phyloP scores from a whole-genome alignment of 2,329 filamentous ascomycete species.

The Fusarium siculi region DNA sequence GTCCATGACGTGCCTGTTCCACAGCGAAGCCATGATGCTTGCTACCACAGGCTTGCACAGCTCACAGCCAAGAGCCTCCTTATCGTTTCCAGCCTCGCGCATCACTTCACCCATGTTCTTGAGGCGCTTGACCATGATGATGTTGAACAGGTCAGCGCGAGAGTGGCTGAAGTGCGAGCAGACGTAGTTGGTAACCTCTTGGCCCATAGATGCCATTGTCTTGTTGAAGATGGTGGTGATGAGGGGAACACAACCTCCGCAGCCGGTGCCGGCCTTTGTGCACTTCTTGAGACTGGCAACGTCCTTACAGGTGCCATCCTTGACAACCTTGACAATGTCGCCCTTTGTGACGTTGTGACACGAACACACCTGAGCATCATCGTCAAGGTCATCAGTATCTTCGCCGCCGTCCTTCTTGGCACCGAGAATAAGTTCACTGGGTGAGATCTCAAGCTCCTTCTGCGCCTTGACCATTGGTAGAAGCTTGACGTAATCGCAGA shows the following conservation, averaged over 20 bases:
- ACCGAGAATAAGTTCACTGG: conserved; percentile 85
- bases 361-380: conserved; percentile 90
- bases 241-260: conserved; percentile 89
- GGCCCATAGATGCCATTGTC: conserved; percentile 84
- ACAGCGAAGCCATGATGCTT: conserved; percentile 83
- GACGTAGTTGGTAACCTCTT: conserved; percentile 87
- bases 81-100: conserved; percentile 78
- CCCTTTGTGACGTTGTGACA: conserved; percentile 94
- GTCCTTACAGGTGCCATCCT: conserved; percentile 82
- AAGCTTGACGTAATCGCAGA: conserved; percentile 88
- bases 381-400: conserved; percentile 80
- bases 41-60: conserved; percentile 85
- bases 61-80: conserved; percentile 82
- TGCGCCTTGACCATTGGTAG: conserved; percentile 88
- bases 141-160: conserved; percentile 89
- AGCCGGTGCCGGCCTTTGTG: conserved; percentile 92
- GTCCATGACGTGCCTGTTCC: conserved; percentile 85
- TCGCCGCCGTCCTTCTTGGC: conserved; percentile 77
- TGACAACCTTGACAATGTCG: conserved; percentile 77
- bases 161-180: conserved; percentile 88
- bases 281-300: conserved; percentile 86
- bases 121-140: conserved; percentile 83
- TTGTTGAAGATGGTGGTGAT: conserved; percentile 92
- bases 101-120: conserved; percentile 80
- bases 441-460: conserved; percentile 80